Percentiles rank a stretch among this genome's conserved stretches.
phyloP scores from a whole-genome alignment of 1,284 basidiomycete genomes.

The Cutaneotrichosporon cutaneum region DNA sequence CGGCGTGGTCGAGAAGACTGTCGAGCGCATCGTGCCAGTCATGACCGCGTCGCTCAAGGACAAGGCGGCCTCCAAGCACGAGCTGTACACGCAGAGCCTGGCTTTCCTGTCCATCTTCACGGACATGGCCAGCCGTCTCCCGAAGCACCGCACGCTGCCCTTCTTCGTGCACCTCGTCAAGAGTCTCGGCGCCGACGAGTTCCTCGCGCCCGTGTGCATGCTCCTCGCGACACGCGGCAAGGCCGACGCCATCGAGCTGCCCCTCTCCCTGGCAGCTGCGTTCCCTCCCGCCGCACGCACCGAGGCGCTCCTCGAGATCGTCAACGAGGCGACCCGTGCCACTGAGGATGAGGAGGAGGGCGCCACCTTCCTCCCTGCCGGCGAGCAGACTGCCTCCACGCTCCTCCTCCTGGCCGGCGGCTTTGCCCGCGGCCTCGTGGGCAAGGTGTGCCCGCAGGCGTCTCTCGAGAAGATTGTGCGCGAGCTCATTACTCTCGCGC shows the following conservation, averaged over 20 bases:
- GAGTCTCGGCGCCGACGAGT: constrained; percentile 75
- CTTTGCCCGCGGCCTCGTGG: constrained; percentile 31
- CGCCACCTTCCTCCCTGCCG: constrained; percentile 14
- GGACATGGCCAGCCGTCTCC: constrained; percentile 53
- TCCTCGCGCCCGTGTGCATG: constrained; percentile 80
- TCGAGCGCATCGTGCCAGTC: constrained; percentile 89
- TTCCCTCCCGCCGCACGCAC: constrained; percentile 60
- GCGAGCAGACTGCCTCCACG: constrained; percentile 12
- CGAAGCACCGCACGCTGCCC: constrained; percentile 52
- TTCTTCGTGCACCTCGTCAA: constrained; percentile 92
- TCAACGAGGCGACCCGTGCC: constrained; percentile 66
- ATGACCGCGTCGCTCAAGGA: constrained; percentile 73
- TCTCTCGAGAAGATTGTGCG: constrained; percentile 39
- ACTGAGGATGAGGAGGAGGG: constrained; percentile 46
- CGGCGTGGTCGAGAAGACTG: constrained; percentile 90
- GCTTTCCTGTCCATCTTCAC: constrained; percentile 53
- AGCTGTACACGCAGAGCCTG: constrained; percentile 60
- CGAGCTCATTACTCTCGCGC: constrained; percentile 41
- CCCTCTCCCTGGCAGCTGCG: constrained; percentile 62
- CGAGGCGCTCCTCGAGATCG: constrained; percentile 66
- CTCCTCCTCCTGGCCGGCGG: constrained; percentile 63
- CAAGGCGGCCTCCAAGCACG: constrained; percentile 59
- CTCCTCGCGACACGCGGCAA: constrained; percentile 72
- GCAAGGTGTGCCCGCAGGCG: constrained; percentile 38
- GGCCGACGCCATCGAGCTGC: constrained; percentile 55